Conservation (phyloP, 2,329 filamentous ascomycete species). For the Fusarium bulbicola region DNA sequence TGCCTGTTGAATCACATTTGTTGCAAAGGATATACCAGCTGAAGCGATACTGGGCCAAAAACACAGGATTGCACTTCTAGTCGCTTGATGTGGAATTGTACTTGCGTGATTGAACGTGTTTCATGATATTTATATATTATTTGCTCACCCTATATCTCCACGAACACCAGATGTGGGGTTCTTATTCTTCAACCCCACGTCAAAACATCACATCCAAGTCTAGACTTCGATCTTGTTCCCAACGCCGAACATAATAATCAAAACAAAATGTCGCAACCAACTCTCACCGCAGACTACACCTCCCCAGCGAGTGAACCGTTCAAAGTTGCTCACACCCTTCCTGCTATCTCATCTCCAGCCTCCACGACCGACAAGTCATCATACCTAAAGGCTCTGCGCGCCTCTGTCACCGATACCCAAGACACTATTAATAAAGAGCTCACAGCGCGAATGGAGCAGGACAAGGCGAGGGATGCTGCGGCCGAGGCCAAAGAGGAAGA, state of each 20-base stretch:
- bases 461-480: conserved; percentile 63
- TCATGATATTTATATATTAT: not conserved
- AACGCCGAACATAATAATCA: not conserved
- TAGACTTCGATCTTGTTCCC: not conserved
- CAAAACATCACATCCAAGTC: conserved; percentile 10
- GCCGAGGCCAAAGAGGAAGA: conserved; percentile 73
- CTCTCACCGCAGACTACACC: conserved; percentile 59
- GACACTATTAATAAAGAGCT: conserved; percentile 74
- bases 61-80: not conserved
- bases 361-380: conserved; percentile 61
- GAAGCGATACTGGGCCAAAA: not conserved
- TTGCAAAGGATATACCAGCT: not conserved
- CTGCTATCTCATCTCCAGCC: conserved; percentile 46
- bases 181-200: conserved; percentile 33
- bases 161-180: conserved; percentile 11
- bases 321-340: conserved; percentile 50
- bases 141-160: not conserved
- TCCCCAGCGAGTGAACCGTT: conserved; percentile 61
- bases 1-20: not conserved
- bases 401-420: conserved; percentile 68
- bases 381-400: conserved; percentile 68
- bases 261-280: conserved; percentile 25
- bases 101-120: not conserved
- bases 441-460: conserved; percentile 78
- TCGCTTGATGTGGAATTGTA: not conserved